Conservation (phyloP, 2,329 filamentous ascomycete genomes). For the Sclerotinia spermophila region DNA sequence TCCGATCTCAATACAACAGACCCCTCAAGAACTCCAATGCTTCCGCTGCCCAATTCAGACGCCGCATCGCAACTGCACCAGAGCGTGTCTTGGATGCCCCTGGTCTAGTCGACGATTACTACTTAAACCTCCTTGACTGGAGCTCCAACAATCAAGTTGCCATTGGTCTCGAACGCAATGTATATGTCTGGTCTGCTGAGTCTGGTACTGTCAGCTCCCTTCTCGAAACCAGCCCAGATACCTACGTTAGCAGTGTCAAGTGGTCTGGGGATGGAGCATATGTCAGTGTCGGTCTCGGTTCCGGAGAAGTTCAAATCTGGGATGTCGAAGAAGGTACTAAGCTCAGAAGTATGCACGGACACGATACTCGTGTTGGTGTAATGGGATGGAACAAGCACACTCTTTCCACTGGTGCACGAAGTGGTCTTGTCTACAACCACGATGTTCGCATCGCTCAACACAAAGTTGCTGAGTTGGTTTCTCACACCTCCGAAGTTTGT, state of each 20-base stretch:
- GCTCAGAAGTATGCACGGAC: slow-evolving; percentile 97
- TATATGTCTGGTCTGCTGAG: slow-evolving; percentile 98
- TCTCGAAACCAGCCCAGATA: slow-evolving; percentile 82
- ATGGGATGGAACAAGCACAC: slow-evolving; percentile 99
- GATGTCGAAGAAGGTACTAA: slow-evolving; percentile 93
- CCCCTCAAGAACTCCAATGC: slow-evolving; percentile 76
- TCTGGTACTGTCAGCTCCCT: slow-evolving; percentile 85
- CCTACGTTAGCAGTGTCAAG: slow-evolving; percentile 96
- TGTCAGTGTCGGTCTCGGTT: slow-evolving; percentile 89
- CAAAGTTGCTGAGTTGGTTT: slow-evolving; percentile 96
- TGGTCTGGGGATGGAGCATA: slow-evolving; percentile 98
- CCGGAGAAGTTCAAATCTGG: slow-evolving; percentile 98
- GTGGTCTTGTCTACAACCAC: slow-evolving; percentile 95
- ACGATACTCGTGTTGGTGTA: slow-evolving; percentile 92
- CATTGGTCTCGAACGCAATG: slow-evolving; percentile 92
- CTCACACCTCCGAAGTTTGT: slow-evolving; percentile 96
- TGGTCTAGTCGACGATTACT: slow-evolving; percentile 96
- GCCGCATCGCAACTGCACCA: slow-evolving; percentile 88
- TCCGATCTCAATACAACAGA: slow-evolving; percentile 96
- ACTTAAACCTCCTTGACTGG: slow-evolving; percentile 98
- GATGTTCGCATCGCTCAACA: slow-evolving; percentile 96
- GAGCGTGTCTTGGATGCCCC: slow-evolving; percentile 96
- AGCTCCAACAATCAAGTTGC: slow-evolving; percentile 96
- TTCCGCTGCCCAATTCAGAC: slow-evolving; percentile 78
- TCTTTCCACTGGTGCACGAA: slow-evolving; percentile 89